These are phyloP conservation scores for Lachnellula subtilissima DNA, from an alignment of 2,329 filamentous ascomycete genomes.

Conservation along the genomic window DNA sequence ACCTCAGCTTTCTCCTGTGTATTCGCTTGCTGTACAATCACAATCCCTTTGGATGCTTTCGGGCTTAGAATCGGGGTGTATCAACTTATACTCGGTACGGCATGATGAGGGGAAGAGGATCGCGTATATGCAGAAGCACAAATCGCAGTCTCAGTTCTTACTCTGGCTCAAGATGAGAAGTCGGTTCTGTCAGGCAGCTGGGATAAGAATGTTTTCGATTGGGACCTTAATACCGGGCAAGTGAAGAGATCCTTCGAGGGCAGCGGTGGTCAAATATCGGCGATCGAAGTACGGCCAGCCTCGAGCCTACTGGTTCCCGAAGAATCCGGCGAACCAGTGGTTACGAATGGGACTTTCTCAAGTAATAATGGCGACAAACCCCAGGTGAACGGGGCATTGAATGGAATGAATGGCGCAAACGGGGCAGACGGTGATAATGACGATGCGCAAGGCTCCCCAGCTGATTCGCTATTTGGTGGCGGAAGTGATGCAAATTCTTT, in stretches of 20 bases:
- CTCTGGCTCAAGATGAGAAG: constrained; percentile 76
- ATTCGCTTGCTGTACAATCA: constrained; percentile 87
- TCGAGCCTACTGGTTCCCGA: constrained; percentile 71
- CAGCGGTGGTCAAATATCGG: constrained; percentile 77
- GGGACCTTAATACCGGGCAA: constrained; percentile 86
- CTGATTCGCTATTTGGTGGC: constrained; percentile 70
- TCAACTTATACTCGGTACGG: constrained; percentile 88
- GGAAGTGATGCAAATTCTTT: constrained; percentile 72
- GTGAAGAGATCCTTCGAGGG: constrained; percentile 72
- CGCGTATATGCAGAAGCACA: constrained; percentile 73
- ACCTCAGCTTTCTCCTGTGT: constrained; percentile 76
- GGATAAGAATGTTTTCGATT: constrained; percentile 92
- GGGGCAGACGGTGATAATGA: constrained; percentile 39
- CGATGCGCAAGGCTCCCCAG: constrained; percentile 59
- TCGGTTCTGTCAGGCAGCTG: constrained; percentile 89
- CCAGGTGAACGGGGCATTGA: constrained; percentile 47
- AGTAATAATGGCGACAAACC: constrained; percentile 65
- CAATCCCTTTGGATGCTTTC: constrained; percentile 88
- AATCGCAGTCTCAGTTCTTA: constrained; percentile 88
- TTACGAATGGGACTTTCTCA: constrained; percentile 63
- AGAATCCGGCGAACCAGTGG: constrained; percentile 57
- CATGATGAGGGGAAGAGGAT: constrained; percentile 95
- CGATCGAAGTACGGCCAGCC: constrained; percentile 78
- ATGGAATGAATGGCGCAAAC: constrained; percentile 36
- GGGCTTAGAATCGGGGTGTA: constrained; percentile 82